Conservation (phyloP, 805 yeast genomes). For the Nakazawaea sp. region DNA sequence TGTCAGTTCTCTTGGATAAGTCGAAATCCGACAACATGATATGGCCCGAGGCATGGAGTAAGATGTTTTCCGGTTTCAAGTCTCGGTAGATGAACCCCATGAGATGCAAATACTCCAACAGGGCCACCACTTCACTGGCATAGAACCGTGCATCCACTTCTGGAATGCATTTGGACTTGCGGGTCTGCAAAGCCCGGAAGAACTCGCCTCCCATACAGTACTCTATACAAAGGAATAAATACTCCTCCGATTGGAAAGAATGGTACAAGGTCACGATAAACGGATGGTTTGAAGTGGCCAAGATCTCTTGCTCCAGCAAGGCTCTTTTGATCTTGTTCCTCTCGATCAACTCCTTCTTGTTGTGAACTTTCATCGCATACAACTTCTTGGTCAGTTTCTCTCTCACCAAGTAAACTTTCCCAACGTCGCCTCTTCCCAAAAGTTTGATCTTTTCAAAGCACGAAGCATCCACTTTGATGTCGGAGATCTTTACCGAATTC, state of each 20-base stretch:
- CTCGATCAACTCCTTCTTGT: conserved; percentile 89
- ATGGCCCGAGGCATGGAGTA: conserved; percentile 94
- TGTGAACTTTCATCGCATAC: conserved; percentile 89
- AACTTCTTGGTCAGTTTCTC: conserved; percentile 70
- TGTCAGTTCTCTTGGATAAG: conserved; percentile 80
- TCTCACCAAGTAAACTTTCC: conserved; percentile 87
- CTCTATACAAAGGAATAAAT: conserved; percentile 92
- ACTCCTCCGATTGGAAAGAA: conserved; percentile 91
- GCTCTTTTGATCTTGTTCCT: conserved; percentile 93
- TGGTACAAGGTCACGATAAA: conserved; percentile 95
- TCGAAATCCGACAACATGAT: conserved; percentile 97
- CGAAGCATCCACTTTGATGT: conserved; percentile 77
- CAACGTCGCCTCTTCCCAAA: conserved; percentile 97
- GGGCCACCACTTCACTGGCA: conserved; percentile 96
- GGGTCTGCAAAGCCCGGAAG: conserved; percentile 89
- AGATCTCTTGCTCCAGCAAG: conserved; percentile 91
- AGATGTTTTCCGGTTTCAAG: conserved; percentile 91
- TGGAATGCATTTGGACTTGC: conserved; percentile 75
- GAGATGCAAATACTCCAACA: conserved; percentile 87
- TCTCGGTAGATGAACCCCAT: conserved; percentile 98
- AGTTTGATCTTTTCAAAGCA: conserved; percentile 85
- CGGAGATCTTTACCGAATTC: conserved; percentile 65
- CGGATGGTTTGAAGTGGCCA: conserved; percentile 94
- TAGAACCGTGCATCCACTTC: conserved; percentile 91
- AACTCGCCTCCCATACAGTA: conserved; percentile 99